Evolutionary conservation across 192 early-diverging fungal genomes (phyloP), one percentile per base, ranked within the genome.

Genomic region (Backusella circina): DNA sequence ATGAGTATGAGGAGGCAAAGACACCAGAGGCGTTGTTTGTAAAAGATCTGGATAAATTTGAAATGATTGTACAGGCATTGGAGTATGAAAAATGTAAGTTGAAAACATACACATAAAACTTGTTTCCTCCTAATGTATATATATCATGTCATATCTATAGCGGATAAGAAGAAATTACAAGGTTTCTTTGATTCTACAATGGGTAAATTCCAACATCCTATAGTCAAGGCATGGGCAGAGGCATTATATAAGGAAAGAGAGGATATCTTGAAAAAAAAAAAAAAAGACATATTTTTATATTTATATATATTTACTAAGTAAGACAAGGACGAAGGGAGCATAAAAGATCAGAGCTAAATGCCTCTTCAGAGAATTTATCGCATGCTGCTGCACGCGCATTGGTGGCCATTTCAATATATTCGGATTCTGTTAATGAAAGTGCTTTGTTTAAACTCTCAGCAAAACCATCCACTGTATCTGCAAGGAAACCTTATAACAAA

Each of bases 21-120:
- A 94, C 94, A 2, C 75, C 78, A 1, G 96, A 98, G 74, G 94
- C 96, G 0, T 77, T 88, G 13, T 75, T 96, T 32, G 94, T 95
- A 41, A 95, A 96, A 57, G 95, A 98, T 78, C 80, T 98, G 77
- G 96, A 98, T 83, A 98, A 98, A 80, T 98, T 95, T 89, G 96
- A 98, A 82, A 95, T 98, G 95, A 93, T 95, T 73, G 85, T 95
- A 57, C 95, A 96, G 82, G 95, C 95, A 3, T 75, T 93, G 33
- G 95, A 97, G 78, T 98, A 98, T 77, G 96, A 98, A 61, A 79
- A 90, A 80, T 86, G 86, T 94, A 85, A 86, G 82, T 39, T 38
- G 1, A 8, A 39, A 16, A 71, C 23, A 61, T 0, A 23, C 2
- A 36, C 2, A 36, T 9, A 41, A 0, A n/a, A 36, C 5, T 69